phyloP scores from a whole-genome alignment of 139 green algal species.

The Asterochloris sp. region DNA sequence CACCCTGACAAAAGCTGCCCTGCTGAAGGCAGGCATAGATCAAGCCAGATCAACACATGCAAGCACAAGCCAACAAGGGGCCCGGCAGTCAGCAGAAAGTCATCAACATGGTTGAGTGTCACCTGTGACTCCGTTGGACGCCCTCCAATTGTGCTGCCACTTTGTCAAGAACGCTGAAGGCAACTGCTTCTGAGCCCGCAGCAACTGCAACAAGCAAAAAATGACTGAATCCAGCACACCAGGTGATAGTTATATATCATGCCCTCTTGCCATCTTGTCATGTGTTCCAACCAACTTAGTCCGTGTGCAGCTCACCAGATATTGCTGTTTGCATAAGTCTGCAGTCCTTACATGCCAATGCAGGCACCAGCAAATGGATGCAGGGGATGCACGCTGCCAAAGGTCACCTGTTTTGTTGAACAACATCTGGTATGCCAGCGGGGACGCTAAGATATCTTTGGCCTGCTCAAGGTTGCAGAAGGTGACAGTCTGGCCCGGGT shows the following conservation, averaged over 20 bases:
- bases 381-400: neutral
- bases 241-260: too few relatives aligned
- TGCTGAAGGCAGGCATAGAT: neutral
- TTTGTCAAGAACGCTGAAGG: too few relatives aligned
- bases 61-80: neutral
- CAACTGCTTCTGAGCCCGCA: too few relatives aligned
- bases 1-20: neutral
- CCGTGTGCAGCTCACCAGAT: neutral
- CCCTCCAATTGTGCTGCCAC: too few relatives aligned
- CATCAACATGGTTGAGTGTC: too few relatives aligned
- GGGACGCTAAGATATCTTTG: neutral
- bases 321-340: neutral
- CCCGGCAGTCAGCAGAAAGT: too few relatives aligned
- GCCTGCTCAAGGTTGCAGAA: conserved; percentile 51
- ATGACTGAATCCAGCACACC: too few relatives aligned
- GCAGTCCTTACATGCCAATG: too few relatives aligned
- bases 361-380: neutral
- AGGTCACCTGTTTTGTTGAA: neutral
- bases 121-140: too few relatives aligned
- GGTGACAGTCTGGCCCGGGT: conserved; percentile 62
- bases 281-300: too few relatives aligned
- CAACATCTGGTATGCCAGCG: neutral
- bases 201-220: too few relatives aligned
- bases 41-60: neutral
- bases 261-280: too few relatives aligned